These are phyloP conservation scores for Tulasnella sp. DNA, from an alignment of 768 basidiomycete species.

Conservation along the genomic window DNA sequence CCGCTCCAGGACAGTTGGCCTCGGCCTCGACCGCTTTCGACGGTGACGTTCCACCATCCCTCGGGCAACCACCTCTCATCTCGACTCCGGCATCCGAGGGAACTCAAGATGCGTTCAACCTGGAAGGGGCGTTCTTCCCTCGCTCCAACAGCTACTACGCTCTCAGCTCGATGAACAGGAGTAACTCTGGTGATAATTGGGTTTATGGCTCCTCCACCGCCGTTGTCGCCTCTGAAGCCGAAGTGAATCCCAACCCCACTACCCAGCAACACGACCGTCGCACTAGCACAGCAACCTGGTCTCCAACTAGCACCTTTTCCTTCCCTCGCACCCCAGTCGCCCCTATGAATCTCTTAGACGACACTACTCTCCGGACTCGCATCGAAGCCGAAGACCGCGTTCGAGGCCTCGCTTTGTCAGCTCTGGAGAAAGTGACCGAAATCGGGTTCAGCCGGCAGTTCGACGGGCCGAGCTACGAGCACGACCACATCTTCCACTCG, in stretches of 20 bases:
- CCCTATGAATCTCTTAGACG: not conserved
- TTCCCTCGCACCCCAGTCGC: constrained; percentile 9
- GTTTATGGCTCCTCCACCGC: constrained; percentile 3
- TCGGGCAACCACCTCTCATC: not conserved
- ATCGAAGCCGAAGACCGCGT: constrained; percentile 12
- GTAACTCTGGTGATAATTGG: constrained; percentile 5
- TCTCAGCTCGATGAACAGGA: constrained; percentile 15
- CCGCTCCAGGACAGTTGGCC: constrained; percentile 5
- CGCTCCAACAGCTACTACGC: constrained; percentile 16
- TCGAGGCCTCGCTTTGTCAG: not conserved
- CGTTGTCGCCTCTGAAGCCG: not conserved
- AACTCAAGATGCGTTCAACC: not conserved
- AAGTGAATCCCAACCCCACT: not conserved
- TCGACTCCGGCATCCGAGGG: constrained; percentile 1
- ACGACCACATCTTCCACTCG: constrained; percentile 24
- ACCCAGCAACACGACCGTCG: not conserved
- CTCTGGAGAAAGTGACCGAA: not conserved
- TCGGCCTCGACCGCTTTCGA: not conserved
- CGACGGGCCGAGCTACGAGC: constrained; percentile 18
- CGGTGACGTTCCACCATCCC: not conserved
- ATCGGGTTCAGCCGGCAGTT: not conserved
- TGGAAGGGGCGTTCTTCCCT: constrained; percentile 11
- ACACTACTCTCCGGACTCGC: not conserved
- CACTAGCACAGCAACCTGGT: not conserved
- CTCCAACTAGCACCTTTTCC: not conserved